A percentile compares a stretch with the other conserved stretches of the same genome.
phyloP scores from a whole-genome alignment of 306 rosid genomes.

The Prosopis cineraria region DNA sequence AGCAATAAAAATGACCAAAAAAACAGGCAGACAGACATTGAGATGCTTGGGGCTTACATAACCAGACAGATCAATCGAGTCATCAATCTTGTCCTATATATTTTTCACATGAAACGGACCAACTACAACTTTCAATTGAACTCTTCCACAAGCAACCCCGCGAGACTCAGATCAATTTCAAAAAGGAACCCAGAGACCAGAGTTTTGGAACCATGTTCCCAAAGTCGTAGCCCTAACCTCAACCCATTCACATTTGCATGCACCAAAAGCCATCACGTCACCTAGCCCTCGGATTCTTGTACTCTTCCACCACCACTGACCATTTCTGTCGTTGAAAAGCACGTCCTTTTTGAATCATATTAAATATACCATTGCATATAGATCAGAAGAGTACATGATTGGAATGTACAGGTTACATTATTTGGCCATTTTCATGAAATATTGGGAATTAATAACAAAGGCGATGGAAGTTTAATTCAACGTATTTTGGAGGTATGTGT shows the following conservation, averaged over 20 bases:
- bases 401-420: not conserved
- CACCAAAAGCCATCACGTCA: not conserved
- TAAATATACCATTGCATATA: not conserved
- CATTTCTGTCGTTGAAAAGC: not conserved
- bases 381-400: not conserved
- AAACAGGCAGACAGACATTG: not conserved
- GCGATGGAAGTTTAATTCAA: not conserved
- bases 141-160: not conserved
- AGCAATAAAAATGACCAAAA: not conserved
- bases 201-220: not conserved
- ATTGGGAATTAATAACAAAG: not conserved
- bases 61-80: not conserved
- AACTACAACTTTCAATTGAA: not conserved
- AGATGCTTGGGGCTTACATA: not conserved
- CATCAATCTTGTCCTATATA: not conserved
- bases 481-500: not conserved
- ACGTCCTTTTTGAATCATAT: not conserved
- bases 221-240: not conserved
- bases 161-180: not conserved
- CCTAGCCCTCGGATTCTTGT: not conserved
- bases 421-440: not conserved
- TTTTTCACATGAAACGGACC: not conserved
- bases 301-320: not conserved
- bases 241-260: not conserved
- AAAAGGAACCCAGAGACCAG: not conserved